These are phyloP conservation scores for Aspergillus versicolor DNA, from an alignment of 2,329 filamentous ascomycete species.

Conservation along the genomic window DNA sequence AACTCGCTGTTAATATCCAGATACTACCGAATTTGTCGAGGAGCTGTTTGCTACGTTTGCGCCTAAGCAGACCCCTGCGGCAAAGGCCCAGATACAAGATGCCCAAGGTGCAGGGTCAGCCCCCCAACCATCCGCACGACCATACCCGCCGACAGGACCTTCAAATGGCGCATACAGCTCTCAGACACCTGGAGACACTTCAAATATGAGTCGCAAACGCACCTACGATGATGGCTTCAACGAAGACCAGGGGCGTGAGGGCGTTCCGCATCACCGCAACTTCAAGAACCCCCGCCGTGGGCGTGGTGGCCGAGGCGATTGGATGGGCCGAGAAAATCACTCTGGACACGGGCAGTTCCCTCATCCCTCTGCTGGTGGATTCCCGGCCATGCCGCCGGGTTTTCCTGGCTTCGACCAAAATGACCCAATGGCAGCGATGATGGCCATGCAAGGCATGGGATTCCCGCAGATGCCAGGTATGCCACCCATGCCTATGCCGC, in stretches of 20 bases:
- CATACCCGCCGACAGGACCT: conserved; percentile 24
- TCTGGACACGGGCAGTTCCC: conserved; percentile 27
- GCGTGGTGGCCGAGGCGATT: conserved; percentile 46
- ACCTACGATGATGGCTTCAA: conserved; percentile 52
- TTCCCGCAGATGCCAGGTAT: conserved; percentile 51
- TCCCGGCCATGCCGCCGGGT: conserved; percentile 42
- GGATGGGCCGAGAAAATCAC: conserved; percentile 32
- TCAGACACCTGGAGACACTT: conserved; percentile 24
- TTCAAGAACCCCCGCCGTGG: conserved; percentile 47
- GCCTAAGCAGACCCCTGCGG: conserved; percentile 39
- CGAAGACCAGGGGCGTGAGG: conserved; percentile 43
- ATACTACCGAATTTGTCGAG: conserved; percentile 55
- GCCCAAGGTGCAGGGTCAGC: conserved; percentile 20
- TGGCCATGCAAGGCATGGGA: conserved; percentile 54
- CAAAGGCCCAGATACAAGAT: conserved; percentile 23
- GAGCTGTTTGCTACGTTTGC: conserved; percentile 55
- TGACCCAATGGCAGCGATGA: conserved; percentile 55
- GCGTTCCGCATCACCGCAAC: conserved; percentile 45
- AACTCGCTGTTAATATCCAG: conserved; percentile 29
- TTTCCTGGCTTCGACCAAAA: conserved; percentile 55
- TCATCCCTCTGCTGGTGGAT: conserved; percentile 28
- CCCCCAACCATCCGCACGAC: conserved; percentile 20
- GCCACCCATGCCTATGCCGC: conserved; percentile 42
- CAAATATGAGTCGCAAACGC: conserved; percentile 50
- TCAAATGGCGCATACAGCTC: conserved; percentile 20